Percentiles rank a stretch among this genome's conserved stretches.
Evolutionary conservation across 306 rosid genomes (phyloP).

Genomic region (Potentilla sterilis): DNA sequence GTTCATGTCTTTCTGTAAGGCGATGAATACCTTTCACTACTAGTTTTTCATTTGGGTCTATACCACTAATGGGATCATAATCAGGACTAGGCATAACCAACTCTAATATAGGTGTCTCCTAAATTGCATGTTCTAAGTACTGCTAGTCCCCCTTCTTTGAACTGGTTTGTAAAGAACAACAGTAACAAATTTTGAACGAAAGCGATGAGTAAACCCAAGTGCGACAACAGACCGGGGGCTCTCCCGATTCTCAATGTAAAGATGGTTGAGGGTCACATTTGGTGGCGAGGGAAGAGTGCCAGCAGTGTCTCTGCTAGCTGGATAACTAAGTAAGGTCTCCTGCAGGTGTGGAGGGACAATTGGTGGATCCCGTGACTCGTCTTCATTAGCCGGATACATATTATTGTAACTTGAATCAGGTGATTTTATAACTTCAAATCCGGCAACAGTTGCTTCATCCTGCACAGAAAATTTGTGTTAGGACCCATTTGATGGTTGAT

Average conservation of each 20-base stretch:
- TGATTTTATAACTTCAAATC: conserved; percentile 83
- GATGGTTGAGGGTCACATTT: conserved; percentile 77
- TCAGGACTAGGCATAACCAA: conserved; percentile 15
- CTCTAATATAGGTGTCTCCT: conserved; percentile 13
- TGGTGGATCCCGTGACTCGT: conserved; percentile 90
- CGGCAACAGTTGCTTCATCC: conserved; percentile 72
- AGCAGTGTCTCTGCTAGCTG: conserved; percentile 45
- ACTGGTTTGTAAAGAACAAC: conserved; percentile 97
- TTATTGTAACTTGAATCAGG: conserved; percentile 85
- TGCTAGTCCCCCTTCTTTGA: conserved; percentile 55
- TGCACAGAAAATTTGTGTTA: conserved; percentile 37
- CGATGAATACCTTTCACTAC: conserved; percentile 16
- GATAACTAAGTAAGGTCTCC: conserved; percentile 53
- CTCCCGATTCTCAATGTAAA: conserved; percentile 81
- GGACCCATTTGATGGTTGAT: conserved; percentile 21
- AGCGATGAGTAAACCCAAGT: conserved; percentile 88
- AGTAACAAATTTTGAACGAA: conserved; percentile 77
- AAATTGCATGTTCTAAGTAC: conserved; percentile 18
- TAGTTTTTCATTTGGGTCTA: conserved; percentile 3
- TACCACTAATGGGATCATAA: conserved; percentile 19
- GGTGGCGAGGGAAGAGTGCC: conserved; percentile 67
- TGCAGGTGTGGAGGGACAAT: conserved; percentile 76
- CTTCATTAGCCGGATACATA: conserved; percentile 63
- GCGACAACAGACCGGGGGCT: conserved; percentile 79
- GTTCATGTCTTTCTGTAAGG: conserved; percentile 12